Evolutionary conservation across 495 filamentous ascomycete genomes (phyloP), one percentile per base, ranked within the genome.

Genomic region (Neurospora sp.): DNA sequence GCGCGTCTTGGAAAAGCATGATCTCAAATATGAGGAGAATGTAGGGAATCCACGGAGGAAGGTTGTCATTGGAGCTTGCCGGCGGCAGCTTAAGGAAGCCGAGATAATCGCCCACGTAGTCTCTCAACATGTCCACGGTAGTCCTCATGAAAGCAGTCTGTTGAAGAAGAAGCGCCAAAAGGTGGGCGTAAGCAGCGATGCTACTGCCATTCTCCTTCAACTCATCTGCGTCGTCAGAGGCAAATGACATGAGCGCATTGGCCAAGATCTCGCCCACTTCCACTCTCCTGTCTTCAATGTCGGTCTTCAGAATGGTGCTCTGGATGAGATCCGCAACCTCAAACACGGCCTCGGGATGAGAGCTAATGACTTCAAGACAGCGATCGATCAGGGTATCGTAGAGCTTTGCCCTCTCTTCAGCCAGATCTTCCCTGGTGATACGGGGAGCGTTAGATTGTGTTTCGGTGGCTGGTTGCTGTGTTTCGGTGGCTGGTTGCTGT

Each of bases 151-250:
- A 98, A 1, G 86, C 79, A 72, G 88, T 89, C 72, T 96, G 89
- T 76, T 96, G 93, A 31, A 98, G 88, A 69, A 97, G 89, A 71
- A 99, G 83, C 4, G 93, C 95, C 12, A 99, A 85, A 44, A 99
- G 88, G 81, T 99, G 95, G 12, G 96, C 94, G 81, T 94, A 97
- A 1, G 96, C 92, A 23, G 94, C 92, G 74, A 98, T 92, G 70
- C 81, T 82, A 71, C 75, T 77, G 12, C 83, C 82, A 42, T 82
- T 84, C 6, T 77, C 73, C 77, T 94, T 96, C 78, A 94, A 92
- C 14, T 92, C 93, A 4, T 92, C 92, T 69, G 95, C 91, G 35
- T 92, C 92, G 48, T 94, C 92, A 75, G 88, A 85, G 54, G 89
- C 83, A 71, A 98, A 86, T 5, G 96, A 98, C 78, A 96, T 90